Conservation (phyloP, 2,329 filamentous ascomycete genomes). For the Akanthomyces uredinophilus region DNA sequence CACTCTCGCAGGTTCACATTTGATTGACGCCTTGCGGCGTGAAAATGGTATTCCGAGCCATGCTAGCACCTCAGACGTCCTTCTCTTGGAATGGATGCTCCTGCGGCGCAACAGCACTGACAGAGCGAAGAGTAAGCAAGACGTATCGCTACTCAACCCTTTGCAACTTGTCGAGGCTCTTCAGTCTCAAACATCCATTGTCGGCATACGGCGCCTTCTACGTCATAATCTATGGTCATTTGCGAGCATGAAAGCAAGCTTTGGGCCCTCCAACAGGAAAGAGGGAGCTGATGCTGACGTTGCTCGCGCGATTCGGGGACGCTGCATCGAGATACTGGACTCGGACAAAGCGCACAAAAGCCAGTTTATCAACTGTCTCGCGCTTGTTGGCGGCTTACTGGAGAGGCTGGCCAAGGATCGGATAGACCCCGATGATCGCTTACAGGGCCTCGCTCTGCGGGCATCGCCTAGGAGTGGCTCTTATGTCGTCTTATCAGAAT, state of each 20-base stretch:
- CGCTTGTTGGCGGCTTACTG: slow-evolving; percentile 2
- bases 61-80: slow-evolving; percentile 24
- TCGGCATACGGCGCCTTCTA: slow-evolving; percentile 27
- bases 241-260: not conserved
- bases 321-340: not conserved
- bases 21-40: slow-evolving; percentile 20
- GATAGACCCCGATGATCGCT: not conserved
- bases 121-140: not conserved
- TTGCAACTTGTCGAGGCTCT: slow-evolving; percentile 19
- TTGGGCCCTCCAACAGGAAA: not conserved
- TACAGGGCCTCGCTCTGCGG: slow-evolving; percentile 4
- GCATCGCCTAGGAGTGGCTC: not conserved
- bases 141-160: not conserved
- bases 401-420: not conserved
- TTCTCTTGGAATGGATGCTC: slow-evolving; percentile 33
- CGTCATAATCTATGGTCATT: slow-evolving; percentile 22
- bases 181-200: slow-evolving; percentile 22
- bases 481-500: slow-evolving; percentile 5
- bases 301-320: not conserved
- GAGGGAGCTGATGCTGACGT: not conserved
- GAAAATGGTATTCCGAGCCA: slow-evolving; percentile 29
- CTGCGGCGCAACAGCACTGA: slow-evolving; percentile 21
- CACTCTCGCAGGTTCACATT: not conserved
- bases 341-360: not conserved
- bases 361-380: not conserved